phyloP scores from a whole-genome alignment of 2,329 filamentous ascomycete species.

The Zymoseptoria ardabiliae region DNA sequence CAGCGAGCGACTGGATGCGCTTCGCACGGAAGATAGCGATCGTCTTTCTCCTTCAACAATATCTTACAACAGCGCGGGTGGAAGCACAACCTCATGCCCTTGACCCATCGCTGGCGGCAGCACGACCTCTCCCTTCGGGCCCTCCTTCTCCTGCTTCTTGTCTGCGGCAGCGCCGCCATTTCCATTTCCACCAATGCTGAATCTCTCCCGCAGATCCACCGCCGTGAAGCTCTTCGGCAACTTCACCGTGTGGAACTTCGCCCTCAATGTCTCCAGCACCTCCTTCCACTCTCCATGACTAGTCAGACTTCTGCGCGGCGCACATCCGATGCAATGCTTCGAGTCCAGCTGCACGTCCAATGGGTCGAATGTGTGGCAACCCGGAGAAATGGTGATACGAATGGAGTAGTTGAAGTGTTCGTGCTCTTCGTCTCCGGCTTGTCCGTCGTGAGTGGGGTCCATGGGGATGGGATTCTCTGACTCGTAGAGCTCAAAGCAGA shows the following conservation, averaged over 20 bases:
- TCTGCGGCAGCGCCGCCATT: not conserved
- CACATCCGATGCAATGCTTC: conserved; percentile 91
- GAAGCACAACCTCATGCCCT: not conserved
- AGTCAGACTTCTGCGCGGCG: conserved; percentile 81
- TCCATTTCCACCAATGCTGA: not conserved
- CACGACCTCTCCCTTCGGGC: not conserved
- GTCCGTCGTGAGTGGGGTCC: conserved; percentile 40
- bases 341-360: conserved; percentile 94
- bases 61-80: not conserved
- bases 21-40: no score
- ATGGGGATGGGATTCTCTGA: conserved; percentile 57
- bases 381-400: conserved; percentile 88
- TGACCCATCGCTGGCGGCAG: not conserved
- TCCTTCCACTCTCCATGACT: conserved; percentile 92
- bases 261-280: conserved; percentile 89
- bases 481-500: conserved; percentile 97
- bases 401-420: conserved; percentile 79
- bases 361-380: conserved; percentile 93
- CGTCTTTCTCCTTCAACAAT: not conserved
- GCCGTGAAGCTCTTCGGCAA: conserved; percentile 46
- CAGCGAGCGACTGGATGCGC: not conserved
- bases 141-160: not conserved
- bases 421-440: conserved; percentile 49
- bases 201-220: conserved; percentile 43
- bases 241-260: conserved; percentile 77